Percentiles rank a stretch among this genome's conserved stretches.
Evolutionary conservation across 257 asterid genomes (phyloP).

Genomic region (Solanum chaucha): DNA sequence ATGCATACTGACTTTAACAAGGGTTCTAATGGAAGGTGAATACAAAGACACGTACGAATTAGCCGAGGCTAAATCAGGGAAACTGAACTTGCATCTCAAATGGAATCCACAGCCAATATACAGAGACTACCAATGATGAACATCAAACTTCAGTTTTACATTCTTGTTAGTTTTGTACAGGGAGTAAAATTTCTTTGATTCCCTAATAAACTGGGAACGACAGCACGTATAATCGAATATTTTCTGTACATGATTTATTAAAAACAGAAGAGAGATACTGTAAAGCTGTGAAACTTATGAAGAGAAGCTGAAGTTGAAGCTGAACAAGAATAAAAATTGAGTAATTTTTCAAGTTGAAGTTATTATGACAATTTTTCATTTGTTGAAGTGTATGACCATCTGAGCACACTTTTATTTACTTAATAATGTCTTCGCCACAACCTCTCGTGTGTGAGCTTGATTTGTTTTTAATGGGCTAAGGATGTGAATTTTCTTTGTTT

Average conservation of each 20-base stretch:
- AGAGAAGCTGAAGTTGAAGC: not conserved
- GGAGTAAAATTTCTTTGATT: not conserved
- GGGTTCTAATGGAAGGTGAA: constrained; percentile 67
- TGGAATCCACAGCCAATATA: constrained; percentile 71
- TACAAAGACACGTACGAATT: constrained; percentile 32
- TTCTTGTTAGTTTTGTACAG: not conserved
- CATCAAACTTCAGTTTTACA: not conserved
- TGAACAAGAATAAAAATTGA: not conserved
- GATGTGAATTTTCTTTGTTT: not conserved
- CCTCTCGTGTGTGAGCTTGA: not conserved
- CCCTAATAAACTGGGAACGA: not conserved
- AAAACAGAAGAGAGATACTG: not conserved
- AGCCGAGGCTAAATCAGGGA: constrained; percentile 56
- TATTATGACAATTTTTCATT: not conserved
- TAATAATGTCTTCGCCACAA: rapidly evolving
- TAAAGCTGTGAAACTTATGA: not conserved
- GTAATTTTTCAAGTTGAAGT: not conserved
- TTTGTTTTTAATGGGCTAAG: not conserved
- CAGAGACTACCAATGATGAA: constrained; percentile 22
- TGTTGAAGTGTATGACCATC: not conserved
- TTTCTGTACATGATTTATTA: not conserved
- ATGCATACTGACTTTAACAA: constrained; percentile 75
- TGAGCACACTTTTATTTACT: not conserved
- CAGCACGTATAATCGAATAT: not conserved
- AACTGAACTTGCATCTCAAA: constrained; percentile 55